phyloP scores from a whole-genome alignment of 768 basidiomycete genomes.

The Mycena maculata region DNA sequence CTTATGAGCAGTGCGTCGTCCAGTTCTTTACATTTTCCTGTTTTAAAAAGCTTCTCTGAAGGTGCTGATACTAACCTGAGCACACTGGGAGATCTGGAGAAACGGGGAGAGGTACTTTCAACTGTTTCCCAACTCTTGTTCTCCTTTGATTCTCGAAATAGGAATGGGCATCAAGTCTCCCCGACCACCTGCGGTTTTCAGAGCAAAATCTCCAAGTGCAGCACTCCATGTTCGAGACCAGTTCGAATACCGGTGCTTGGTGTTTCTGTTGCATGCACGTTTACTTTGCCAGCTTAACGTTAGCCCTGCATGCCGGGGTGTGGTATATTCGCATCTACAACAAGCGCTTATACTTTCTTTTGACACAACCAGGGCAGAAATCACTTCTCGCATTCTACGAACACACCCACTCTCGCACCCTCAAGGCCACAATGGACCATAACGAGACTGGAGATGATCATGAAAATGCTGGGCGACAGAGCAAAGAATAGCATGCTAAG shows the following conservation, averaged over 20 bases:
- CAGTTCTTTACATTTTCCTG: conserved; percentile 6
- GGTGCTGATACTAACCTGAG: conserved; percentile 50
- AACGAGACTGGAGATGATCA: conserved; percentile 55
- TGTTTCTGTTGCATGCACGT: conserved; percentile 83
- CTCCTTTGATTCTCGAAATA: conserved; percentile 38
- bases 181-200: conserved; percentile 77
- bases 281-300: conserved; percentile 73
- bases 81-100: conserved; percentile 54
- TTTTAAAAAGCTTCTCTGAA: conserved; percentile 33
- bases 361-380: conserved; percentile 11
- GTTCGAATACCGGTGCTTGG: conserved; percentile 84
- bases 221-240: conserved; percentile 82
- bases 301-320: conserved; percentile 71
- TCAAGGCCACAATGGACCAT: conserved; percentile 57
- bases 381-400: conserved; percentile 10
- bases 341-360: background rate
- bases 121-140: conserved; percentile 4
- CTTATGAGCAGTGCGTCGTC: conserved; percentile 58
- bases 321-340: conserved; percentile 1
- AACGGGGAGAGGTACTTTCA: conserved; percentile 55
- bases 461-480: conserved; percentile 60
- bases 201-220: conserved; percentile 77
- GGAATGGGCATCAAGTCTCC: conserved; percentile 77
- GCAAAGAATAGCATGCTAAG: conserved; percentile 61
- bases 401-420: conserved; percentile 13